Evolutionary conservation across 257 asterid species (phyloP).

Genomic region (Linaria vulgaris): DNA sequence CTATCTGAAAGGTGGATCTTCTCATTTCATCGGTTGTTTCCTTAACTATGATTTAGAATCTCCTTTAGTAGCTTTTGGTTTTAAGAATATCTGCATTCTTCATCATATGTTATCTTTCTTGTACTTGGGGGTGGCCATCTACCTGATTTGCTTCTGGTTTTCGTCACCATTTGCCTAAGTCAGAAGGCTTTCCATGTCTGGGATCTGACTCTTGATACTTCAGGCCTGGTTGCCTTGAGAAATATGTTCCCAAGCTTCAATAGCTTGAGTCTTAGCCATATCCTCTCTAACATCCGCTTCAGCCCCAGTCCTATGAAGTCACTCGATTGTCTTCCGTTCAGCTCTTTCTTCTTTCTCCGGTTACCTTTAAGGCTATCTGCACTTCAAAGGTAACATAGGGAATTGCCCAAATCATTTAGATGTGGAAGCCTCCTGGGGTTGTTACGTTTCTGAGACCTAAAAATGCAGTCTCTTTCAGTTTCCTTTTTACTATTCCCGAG

Average conservation of each 20-base stretch:
- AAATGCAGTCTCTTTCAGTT: not conserved
- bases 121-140: not conserved
- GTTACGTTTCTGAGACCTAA: not conserved
- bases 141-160: not conserved
- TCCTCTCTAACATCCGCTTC: not conserved
- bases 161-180: not conserved
- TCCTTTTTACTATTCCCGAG: not conserved
- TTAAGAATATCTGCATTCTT: not conserved
- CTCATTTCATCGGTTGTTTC: not conserved
- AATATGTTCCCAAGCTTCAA: not conserved
- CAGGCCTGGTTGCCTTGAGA: not conserved
- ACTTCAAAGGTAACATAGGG: too few relatives aligned
- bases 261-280: not conserved
- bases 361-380: not conserved
- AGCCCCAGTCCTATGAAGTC: not conserved
- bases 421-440: too few relatives aligned
- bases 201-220: not conserved
- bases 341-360: not conserved
- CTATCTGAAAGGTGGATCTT: conserved; percentile 40
- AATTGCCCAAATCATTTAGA: too few relatives aligned
- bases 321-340: not conserved
- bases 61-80: not conserved
- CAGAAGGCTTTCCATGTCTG: not conserved
- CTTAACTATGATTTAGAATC: conserved; percentile 2
- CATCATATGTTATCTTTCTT: not conserved